Base-by-base conservation (phyloP, 192 early-diverging fungal genomes). In the Oehlia diaphana region DNA sequence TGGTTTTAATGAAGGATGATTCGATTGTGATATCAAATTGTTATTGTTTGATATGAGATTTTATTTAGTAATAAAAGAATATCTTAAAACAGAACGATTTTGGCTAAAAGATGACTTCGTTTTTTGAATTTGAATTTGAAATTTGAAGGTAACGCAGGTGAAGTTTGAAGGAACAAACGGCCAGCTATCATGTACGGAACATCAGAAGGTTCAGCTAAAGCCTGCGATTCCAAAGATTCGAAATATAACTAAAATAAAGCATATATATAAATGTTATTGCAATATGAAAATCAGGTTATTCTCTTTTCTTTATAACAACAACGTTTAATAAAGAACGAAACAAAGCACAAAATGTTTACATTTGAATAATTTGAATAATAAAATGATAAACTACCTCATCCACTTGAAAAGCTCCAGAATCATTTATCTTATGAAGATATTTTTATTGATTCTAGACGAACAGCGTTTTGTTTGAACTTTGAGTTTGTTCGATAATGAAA, bases 161-260 rank as follows among this genome's bases (percentile, higher is more conserved):
- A 77, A 28, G 39, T 49, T 49, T 19, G 2, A 12, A 33, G 74
- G 5, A 61, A 63, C 13, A 75, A 16, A 62, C 33, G 76, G 1
- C 0, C 44, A 3, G 10, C 2, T 10, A 16, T 26, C 31, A 14
- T 26, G 44, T 21, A 31, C 42, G 42, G 39, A 31, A 16, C 33
- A 19, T 21, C 62, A 31, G 44, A 26, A 42, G 33, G 12, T 26
- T 4, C 37, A 39, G 23, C 21, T 4, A 26, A 26, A 26, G 26
- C 26, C 9, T 21, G 9, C 4, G 71, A 50, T 49, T 26, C 70
- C 16, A 50, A 67, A 16, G 66, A 39, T 50, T 72, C 23, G 21
- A 72, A 49, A 6, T n/a, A 50, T 44, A 42, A 72, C 44, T 72
- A 23, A 35, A 74, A 33, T 16, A 74, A 74, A 35, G 16, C 31